Percentiles rank a stretch among this genome's conserved stretches.
Conservation (phyloP, 805 yeast species). For the Candida quercuum region DNA sequence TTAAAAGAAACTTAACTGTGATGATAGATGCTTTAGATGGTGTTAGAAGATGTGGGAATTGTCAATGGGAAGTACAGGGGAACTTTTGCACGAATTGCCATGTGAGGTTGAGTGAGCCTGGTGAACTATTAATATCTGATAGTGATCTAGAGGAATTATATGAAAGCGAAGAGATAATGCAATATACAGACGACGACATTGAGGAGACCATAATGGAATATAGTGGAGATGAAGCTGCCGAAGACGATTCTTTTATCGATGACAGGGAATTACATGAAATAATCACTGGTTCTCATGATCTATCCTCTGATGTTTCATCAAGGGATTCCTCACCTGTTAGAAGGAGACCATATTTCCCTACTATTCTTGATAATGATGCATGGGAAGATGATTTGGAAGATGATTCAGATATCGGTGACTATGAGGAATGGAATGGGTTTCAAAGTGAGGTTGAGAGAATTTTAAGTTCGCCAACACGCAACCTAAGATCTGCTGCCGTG, state of each 20-base stretch:
- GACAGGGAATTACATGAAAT: slow-evolving; percentile 12
- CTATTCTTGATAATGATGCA: background rate
- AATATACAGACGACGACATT: too few relatives aligned
- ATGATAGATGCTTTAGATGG: slow-evolving; percentile 63
- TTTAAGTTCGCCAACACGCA: too few relatives aligned
- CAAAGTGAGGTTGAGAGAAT: slow-evolving; percentile 1
- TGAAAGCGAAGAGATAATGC: too few relatives aligned
- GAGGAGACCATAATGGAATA: too few relatives aligned
- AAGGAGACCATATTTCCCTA: background rate
- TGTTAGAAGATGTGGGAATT: slow-evolving; percentile 65
- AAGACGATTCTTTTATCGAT: slow-evolving; percentile 14
- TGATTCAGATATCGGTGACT: background rate
- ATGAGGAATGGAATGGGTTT: slow-evolving; percentile 10
- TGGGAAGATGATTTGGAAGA: background rate
- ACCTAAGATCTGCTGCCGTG: background rate
- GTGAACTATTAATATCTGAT: background rate
- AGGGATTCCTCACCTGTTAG: slow-evolving; percentile 15
- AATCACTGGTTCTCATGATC: slow-evolving; percentile 1
- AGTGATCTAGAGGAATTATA: background rate
- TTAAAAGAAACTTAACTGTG: slow-evolving; percentile 43
- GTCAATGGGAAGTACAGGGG: slow-evolving; percentile 79
- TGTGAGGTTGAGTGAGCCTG: slow-evolving; percentile 35
- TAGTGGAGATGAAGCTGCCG: slow-evolving; percentile 3
- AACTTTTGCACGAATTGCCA: slow-evolving; percentile 66
- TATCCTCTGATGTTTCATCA: slow-evolving; percentile 4